Base-by-base conservation (phyloP, 2,329 filamentous ascomycete species). In the Neonectria sp. region DNA sequence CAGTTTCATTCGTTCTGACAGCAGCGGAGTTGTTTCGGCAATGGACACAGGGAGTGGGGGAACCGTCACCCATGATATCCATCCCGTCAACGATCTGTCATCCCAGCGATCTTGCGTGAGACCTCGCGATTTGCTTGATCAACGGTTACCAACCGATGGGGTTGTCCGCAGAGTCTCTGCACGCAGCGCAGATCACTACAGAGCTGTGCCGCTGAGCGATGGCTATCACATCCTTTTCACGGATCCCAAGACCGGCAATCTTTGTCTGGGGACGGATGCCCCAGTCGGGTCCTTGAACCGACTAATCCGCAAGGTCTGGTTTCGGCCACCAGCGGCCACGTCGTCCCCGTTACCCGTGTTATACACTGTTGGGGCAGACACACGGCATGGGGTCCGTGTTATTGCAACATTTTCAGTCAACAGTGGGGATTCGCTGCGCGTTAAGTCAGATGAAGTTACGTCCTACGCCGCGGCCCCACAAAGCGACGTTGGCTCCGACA, bases 141-240 rank as follows among this genome's bases (percentile, higher is more conserved):
- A 70, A 59, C 66, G 65, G 51, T 37, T 68, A 40, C 68, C 70
- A 9, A 33, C 59, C n/a, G 61, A 70, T 27, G 57, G 58, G 33
- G 57, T 51, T 29, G 40, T 68, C 9, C 70, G 68, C 35, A 73
- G 80, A 9, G 76, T 84, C n/a, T 79, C 81, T 35, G 80, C 82
- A 17, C 82, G 80, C 1, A 82, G 81, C 55, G 85, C 85, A 37
- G 89, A 92, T 73, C 89, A 92, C 72, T 91, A 90, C 72, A 86
- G 86, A 52, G 90, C 90, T 2, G 79, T 91, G 13, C 90, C 91
- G 4, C 77, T 93, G 45, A 90, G 88, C 68, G 91, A 93, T 75
- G 90, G 90, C 2, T 81, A 87, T 63, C 89, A 92, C 71, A 82
- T 93, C 40, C 78, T 92, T 6, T 92, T 91, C 75, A 89, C 88